phyloP scores from a whole-genome alignment of 2,329 filamentous ascomycete species.

The Aspergillus candidus region DNA sequence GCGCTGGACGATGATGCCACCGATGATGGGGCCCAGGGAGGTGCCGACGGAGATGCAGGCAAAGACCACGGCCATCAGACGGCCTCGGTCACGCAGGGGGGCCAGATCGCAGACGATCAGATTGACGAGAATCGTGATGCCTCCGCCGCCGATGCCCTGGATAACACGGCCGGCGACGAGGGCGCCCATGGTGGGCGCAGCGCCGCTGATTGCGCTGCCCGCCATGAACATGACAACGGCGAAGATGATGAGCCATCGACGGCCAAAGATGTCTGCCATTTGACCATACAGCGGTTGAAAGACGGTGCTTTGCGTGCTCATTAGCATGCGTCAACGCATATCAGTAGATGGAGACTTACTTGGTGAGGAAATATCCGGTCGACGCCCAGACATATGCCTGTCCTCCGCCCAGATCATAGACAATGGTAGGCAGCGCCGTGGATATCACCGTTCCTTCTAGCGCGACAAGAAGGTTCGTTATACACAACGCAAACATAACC shows the following conservation, averaged over 20 bases:
- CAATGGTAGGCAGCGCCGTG: slow-evolving; percentile 39
- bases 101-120: slow-evolving; percentile 44
- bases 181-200: slow-evolving; percentile 38
- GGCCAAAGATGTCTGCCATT: slow-evolving; percentile 48
- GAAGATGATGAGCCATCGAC: slow-evolving; percentile 38
- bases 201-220: slow-evolving; percentile 50
- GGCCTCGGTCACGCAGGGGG: slow-evolving; percentile 31
- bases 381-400: slow-evolving; percentile 33
- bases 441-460: slow-evolving; percentile 37
- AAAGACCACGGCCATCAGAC: slow-evolving; percentile 22
- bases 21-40: slow-evolving; percentile 43
- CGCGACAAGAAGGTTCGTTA: slow-evolving; percentile 7
- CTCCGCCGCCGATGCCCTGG: slow-evolving; percentile 49
- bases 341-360: not conserved
- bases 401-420: slow-evolving; percentile 24
- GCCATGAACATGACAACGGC: slow-evolving; percentile 45
- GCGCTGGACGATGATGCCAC: slow-evolving; percentile 21
- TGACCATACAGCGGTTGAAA: slow-evolving; percentile 49
- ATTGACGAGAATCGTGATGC: slow-evolving; percentile 38
- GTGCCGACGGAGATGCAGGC: slow-evolving; percentile 32
- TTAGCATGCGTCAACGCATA: no score
- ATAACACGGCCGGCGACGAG: slow-evolving; percentile 53
- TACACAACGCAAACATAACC: no score
- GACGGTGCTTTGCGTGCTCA: slow-evolving; percentile 23
- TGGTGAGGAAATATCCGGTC: slow-evolving; percentile 29